Base-by-base conservation (phyloP, 2,329 filamentous ascomycete species). In the Cladorrhinum sp. region DNA sequence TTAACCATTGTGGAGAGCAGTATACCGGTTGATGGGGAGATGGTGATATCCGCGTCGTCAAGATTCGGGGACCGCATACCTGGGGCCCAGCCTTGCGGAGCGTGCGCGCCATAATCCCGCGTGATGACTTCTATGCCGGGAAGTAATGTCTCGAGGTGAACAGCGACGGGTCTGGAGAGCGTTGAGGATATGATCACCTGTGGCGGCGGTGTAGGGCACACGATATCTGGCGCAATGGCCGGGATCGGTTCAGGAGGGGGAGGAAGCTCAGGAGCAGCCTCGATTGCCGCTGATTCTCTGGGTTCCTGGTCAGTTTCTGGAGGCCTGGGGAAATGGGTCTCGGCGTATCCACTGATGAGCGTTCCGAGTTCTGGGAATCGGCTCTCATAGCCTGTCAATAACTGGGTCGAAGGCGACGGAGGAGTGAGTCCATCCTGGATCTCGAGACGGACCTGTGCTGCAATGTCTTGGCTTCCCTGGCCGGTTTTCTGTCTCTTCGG, bases 1-100 rank as follows among this genome's bases (percentile, higher is more conserved):
- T 88, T 86, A 63, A 93, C 84, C 4, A 93, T 76, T 0, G 84
- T 90, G 0, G 90, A 90, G 20, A 90, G 70, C 0, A 96, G 73
- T 2, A 96, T 75, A 0, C 90, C 92, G 0, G 83, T 85, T 0
- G 78, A 79, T 0, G 90, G 86, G 0, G 90, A 90, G 4, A 93
- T 68, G 1, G 89, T 82, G 2, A 96, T 73, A 67, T 96, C 92
- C 2, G 90, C 88, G 71, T 92, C 89, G 5, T 77, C 74, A 1
- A 75, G 74, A 1, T 82, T 72, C 0, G 74, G 65, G 0, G 77
- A 79, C 3, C 68, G 62, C 2, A 74, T 30, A n/a, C 68, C 68
- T 8, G 65, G 64, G 8, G 55, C 20, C 69, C 65, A 70, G 23
- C 53, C 50, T 5, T 59, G 60, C 1, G 65, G 64, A 42, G 67